phyloP scores from a whole-genome alignment of 164 flowering plant genomes.

The Dillenia suffruticosa region DNA sequence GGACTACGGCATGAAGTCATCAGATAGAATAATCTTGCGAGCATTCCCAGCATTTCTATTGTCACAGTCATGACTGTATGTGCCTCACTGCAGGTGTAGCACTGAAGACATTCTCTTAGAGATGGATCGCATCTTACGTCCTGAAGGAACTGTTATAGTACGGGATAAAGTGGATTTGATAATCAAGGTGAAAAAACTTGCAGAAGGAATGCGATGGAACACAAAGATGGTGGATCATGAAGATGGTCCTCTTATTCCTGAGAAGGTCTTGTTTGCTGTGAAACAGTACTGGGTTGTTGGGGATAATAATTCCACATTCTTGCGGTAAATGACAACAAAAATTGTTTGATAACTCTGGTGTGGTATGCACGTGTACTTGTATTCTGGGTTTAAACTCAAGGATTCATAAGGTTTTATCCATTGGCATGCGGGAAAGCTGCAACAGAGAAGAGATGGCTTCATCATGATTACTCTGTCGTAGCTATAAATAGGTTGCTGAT shows the following conservation, averaged over 20 bases:
- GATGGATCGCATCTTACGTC: slow-evolving; percentile 50
- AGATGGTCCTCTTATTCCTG: slow-evolving; percentile 41
- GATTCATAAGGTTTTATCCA: too few relatives aligned
- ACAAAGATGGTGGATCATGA: slow-evolving; percentile 49
- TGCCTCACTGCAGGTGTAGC: slow-evolving; percentile 26
- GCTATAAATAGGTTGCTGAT: too few relatives aligned
- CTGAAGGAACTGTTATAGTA: slow-evolving; percentile 52
- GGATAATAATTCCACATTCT: slow-evolving; percentile 21
- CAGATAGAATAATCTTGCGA: too few relatives aligned
- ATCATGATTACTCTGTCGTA: too few relatives aligned
- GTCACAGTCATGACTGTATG: too few relatives aligned
- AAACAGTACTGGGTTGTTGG: slow-evolving; percentile 47
- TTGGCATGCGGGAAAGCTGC: too few relatives aligned
- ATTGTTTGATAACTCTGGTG: neutral
- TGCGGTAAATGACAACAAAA: slow-evolving; percentile 3
- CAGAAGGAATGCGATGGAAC: slow-evolving; percentile 44
- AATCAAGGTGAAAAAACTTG: slow-evolving; percentile 33
- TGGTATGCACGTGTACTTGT: neutral
- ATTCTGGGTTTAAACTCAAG: too few relatives aligned
- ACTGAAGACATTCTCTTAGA: slow-evolving; percentile 46
- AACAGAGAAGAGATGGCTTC: too few relatives aligned
- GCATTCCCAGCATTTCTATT: too few relatives aligned
- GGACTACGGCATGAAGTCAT: too few relatives aligned
- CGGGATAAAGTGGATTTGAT: slow-evolving; percentile 37
- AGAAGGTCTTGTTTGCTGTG: slow-evolving; percentile 38